Evolutionary conservation across 139 green algal species (phyloP).

Genomic region (Volvox africanus): DNA sequence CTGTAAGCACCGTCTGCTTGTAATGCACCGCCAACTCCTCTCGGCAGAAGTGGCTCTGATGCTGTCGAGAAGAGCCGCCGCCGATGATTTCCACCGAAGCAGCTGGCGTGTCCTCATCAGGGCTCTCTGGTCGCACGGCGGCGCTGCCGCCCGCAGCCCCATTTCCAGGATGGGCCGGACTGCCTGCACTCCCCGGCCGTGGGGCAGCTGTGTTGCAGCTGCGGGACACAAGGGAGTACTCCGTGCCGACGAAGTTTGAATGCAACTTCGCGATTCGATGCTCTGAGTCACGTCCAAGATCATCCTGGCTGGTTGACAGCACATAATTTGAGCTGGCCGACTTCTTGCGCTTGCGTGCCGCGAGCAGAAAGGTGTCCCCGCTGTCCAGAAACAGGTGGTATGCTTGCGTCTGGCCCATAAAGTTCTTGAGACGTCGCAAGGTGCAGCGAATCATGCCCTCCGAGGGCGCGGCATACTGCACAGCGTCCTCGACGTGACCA

Average conservation of each 20-base stretch:
- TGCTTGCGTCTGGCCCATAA: constrained; percentile 40
- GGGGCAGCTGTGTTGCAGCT: too few relatives aligned
- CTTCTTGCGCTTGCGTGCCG: constrained; percentile 90
- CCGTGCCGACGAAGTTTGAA: constrained; percentile 92
- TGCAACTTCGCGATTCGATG: constrained; percentile 58
- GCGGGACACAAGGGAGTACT: constrained; percentile 74
- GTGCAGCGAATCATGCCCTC: constrained; percentile 61
- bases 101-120: not conserved
- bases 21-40: constrained; percentile 63
- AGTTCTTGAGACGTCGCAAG: constrained; percentile 51
- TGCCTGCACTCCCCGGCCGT: not conserved
- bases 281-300: constrained; percentile 20
- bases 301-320: constrained; percentile 19
- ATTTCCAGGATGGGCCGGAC: too few relatives aligned
- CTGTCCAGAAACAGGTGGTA: constrained; percentile 72
- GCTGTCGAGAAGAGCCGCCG: not conserved
- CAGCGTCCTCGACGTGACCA: constrained; percentile 46
- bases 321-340: constrained; percentile 57
- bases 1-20: constrained; percentile 56
- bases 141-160: not conserved
- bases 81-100: not conserved
- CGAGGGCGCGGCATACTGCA: constrained; percentile 46
- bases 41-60: constrained; percentile 43
- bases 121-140: not conserved
- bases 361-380: constrained; percentile 81